Conservation (phyloP, 768 basidiomycete species). For the Russula vinacea region DNA sequence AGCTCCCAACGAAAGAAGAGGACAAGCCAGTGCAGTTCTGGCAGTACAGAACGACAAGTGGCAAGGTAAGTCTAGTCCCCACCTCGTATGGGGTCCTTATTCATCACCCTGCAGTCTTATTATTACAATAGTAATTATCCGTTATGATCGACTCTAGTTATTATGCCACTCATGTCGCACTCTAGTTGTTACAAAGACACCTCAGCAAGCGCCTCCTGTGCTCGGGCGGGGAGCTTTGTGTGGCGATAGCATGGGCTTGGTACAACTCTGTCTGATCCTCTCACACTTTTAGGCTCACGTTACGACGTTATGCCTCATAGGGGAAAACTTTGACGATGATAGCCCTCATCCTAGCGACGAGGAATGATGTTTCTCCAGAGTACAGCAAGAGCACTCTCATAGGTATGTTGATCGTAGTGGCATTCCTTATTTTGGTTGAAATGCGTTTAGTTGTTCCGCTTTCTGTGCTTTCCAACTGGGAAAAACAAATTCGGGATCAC, state of each 20-base stretch:
- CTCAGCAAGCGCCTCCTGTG: constrained; percentile 57
- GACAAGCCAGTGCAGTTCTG: constrained; percentile 89
- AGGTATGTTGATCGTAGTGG: constrained; percentile 45
- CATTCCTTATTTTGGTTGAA: neutral
- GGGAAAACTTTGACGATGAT: constrained; percentile 93
- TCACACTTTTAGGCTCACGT: constrained; percentile 18
- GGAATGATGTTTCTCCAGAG: constrained; percentile 52
- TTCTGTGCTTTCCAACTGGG: constrained; percentile 85
- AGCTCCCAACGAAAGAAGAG: constrained; percentile 57
- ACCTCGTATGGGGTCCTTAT: neutral
- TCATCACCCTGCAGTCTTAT: constrained; percentile 43
- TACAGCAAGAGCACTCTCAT: constrained; percentile 74
- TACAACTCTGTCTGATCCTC: constrained; percentile 34
- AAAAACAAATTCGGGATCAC: constrained; percentile 78
- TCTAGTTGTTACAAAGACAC: constrained; percentile 77
- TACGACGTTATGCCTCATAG: constrained; percentile 36
- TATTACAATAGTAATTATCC: constrained; percentile 63
- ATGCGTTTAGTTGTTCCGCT: constrained; percentile 65
- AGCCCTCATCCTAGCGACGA: constrained; percentile 75
- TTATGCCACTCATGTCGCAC: constrained; percentile 12
- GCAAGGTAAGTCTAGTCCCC: constrained; percentile 46
- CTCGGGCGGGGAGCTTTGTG: constrained; percentile 85
- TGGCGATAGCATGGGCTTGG: constrained; percentile 85
- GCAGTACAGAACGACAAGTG: constrained; percentile 58
- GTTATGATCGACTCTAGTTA: neutral